Conservation (phyloP, 169 alveolate species). For the Eimeria praecox region DNA sequence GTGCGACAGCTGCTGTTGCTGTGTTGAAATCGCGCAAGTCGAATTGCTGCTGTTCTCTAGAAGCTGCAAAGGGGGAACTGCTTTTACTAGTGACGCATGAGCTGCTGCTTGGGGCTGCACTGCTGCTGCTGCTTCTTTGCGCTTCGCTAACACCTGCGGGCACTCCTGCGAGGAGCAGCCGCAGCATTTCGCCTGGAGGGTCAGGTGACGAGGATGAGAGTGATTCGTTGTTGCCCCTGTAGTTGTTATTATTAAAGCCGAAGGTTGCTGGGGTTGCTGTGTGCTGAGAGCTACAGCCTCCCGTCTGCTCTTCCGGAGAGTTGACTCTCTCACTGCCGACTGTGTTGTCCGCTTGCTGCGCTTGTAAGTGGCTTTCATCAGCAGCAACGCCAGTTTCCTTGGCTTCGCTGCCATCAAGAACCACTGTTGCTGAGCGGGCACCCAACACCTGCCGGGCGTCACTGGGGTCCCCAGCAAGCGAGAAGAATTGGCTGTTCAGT, state of each 20-base stretch:
- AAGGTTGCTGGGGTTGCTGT: neutral
- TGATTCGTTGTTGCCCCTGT: too few species aligned
- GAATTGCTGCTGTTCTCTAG: neutral
- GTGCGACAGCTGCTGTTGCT: neutral
- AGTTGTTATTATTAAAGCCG: neutral
- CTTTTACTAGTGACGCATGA: neutral
- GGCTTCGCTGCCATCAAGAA: neutral
- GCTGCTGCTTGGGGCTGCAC: neutral
- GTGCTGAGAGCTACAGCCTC: neutral
- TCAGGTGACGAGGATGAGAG: neutral
- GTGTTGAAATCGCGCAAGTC: neutral
- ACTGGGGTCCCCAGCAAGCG: slow-evolving; percentile 41
- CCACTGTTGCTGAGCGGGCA: neutral
- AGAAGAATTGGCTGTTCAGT: slow-evolving; percentile 41
- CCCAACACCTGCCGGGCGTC: slow-evolving; percentile 12
- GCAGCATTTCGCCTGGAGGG: neutral
- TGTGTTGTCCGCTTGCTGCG: too few species aligned
- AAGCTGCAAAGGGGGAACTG: too few species aligned
- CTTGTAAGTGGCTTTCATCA: neutral
- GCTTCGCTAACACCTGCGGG: neutral
- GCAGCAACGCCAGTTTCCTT: neutral
- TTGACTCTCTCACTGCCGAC: too few species aligned
- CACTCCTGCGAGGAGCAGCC: neutral
- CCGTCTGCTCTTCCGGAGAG: neutral
- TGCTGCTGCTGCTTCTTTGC: too few species aligned